phyloP scores from a whole-genome alignment of 2,329 filamentous ascomycete species.

The Penicillium sp. region DNA sequence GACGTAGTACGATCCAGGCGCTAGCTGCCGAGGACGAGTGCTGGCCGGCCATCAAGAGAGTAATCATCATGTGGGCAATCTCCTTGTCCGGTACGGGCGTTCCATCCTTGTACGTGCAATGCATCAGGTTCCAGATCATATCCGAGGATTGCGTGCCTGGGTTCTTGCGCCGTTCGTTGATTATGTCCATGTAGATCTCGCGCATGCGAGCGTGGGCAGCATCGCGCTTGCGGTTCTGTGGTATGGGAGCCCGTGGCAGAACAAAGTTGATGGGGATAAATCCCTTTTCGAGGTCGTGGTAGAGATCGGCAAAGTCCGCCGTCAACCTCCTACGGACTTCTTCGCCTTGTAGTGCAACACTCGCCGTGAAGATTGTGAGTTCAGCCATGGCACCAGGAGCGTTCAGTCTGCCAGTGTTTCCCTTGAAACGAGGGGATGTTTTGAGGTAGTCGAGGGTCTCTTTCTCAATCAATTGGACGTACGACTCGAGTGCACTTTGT shows the following conservation, averaged over 20 bases:
- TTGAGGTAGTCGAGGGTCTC: constrained; percentile 59
- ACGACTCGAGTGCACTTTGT: constrained; percentile 64
- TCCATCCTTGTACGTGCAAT: constrained; percentile 76
- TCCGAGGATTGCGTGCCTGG: constrained; percentile 55
- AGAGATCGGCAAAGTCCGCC: constrained; percentile 73
- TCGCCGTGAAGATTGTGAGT: constrained; percentile 82
- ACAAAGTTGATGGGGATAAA: constrained; percentile 84
- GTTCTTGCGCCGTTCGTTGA: constrained; percentile 63
- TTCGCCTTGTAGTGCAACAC: constrained; percentile 73
- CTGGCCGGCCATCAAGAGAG: constrained; percentile 81
- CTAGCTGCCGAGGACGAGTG: constrained; percentile 80
- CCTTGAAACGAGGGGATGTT: constrained; percentile 62
- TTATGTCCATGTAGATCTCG: constrained; percentile 72
- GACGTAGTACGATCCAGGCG: constrained; percentile 75
- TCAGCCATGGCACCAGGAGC: constrained; percentile 72
- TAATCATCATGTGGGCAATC: constrained; percentile 86
- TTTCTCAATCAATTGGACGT: constrained; percentile 83
- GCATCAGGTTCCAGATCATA: constrained; percentile 83
- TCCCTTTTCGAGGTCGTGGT: constrained; percentile 80
- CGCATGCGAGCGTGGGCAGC: constrained; percentile 72
- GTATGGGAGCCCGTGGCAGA: constrained; percentile 77
- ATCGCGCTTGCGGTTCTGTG: constrained; percentile 75
- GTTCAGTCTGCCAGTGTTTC: constrained; percentile 64
- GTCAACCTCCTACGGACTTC: constrained; percentile 75
- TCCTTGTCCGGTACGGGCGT: constrained; percentile 72